Evolutionary conservation across 2,329 filamentous ascomycete genomes (phyloP).

Genomic region (Colletotrichum sp.): DNA sequence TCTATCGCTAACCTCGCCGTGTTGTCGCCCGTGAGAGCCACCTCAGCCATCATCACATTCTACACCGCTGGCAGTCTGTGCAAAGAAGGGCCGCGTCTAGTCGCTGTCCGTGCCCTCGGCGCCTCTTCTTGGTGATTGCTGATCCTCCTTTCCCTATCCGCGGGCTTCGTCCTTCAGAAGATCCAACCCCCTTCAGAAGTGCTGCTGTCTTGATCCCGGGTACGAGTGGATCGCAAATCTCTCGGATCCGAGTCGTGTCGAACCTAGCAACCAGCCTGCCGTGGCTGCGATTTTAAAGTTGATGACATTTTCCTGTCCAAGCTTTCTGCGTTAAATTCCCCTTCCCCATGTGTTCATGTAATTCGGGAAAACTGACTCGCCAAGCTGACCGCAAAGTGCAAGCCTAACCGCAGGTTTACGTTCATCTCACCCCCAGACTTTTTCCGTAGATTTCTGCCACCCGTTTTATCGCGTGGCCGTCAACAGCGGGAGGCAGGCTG

Average conservation of each 20-base stretch:
- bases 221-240: neutral
- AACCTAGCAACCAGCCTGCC: neutral
- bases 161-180: neutral
- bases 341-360: neutral
- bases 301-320: neutral
- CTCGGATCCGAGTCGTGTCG: neutral
- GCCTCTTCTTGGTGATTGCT: neutral
- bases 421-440: neutral
- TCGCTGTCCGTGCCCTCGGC: constrained; percentile 3
- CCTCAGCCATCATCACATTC: neutral
- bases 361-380: neutral
- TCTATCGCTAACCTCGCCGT: neutral
- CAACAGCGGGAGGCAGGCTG: neutral
- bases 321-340: neutral
- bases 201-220: neutral
- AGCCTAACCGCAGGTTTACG: neutral
- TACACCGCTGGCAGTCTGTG: neutral
- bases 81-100: neutral
- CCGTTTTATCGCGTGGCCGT: neutral
- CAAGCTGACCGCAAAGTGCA: neutral
- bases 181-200: neutral
- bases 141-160: neutral
- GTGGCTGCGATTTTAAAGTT: neutral
- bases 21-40: neutral
- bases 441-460: neutral